Conservation (phyloP, 306 rosid species). For the Fragaria iinumae region DNA sequence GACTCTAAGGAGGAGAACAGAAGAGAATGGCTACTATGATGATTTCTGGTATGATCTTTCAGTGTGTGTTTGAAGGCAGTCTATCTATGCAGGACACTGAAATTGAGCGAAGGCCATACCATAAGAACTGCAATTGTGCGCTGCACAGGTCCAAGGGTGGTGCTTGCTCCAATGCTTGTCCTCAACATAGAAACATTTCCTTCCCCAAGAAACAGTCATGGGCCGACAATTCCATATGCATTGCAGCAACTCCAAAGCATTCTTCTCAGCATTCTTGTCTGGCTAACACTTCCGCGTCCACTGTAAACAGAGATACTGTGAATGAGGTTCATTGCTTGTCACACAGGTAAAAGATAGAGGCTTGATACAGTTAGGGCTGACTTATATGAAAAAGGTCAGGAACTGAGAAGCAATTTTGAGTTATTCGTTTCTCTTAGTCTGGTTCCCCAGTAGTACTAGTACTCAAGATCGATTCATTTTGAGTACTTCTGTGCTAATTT, state of each 20-base stretch:
- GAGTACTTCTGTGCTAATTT: conserved; percentile 9
- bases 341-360: neutral
- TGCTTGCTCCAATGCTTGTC: neutral
- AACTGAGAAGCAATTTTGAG: conserved; percentile 8
- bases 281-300: neutral
- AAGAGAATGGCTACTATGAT: conserved; percentile 37
- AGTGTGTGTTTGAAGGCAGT: conserved; percentile 56
- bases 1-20: neutral
- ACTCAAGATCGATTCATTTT: conserved; percentile 5
- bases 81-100: conserved; percentile 48
- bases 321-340: neutral
- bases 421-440: neutral
- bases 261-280: neutral
- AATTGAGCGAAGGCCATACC: conserved; percentile 69
- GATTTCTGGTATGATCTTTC: conserved; percentile 38
- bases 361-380: neutral
- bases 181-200: conserved; percentile 22
- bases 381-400: neutral
- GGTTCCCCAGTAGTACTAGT: neutral
- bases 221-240: neutral
- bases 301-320: neutral
- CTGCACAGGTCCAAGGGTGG: conserved; percentile 25
- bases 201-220: conserved; percentile 30
- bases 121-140: conserved; percentile 36
- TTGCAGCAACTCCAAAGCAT: neutral